Conservation (phyloP, 768 basidiomycete genomes). For the Pisolithus orientalis region DNA sequence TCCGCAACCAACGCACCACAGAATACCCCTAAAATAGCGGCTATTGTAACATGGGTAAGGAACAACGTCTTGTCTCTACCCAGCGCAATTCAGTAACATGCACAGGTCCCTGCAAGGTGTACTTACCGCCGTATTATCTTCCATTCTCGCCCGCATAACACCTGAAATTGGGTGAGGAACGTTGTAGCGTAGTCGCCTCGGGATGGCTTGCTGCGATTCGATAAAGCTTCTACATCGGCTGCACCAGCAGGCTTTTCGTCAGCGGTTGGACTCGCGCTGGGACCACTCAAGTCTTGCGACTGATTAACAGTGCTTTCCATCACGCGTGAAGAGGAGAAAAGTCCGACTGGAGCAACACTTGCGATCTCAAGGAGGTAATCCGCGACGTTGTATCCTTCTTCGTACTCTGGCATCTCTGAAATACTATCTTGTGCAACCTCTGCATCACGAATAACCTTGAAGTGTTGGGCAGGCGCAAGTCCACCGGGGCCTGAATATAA, state of each 20-base stretch:
- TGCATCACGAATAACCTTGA: constrained; percentile 32
- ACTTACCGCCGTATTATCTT: constrained; percentile 64
- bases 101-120: neutral
- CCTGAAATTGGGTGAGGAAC: constrained; percentile 85
- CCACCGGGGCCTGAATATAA: constrained; percentile 78
- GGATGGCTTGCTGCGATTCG: constrained; percentile 7
- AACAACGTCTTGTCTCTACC: constrained; percentile 78
- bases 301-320: neutral
- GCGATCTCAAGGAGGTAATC: constrained; percentile 91
- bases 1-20: constrained; percentile 44
- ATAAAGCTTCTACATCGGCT: constrained; percentile 16
- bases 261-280: constrained; percentile 4
- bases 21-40: constrained; percentile 76
- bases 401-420: constrained; percentile 45
- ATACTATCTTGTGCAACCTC: constrained; percentile 30
- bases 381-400: constrained; percentile 83
- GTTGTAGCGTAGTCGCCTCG: constrained; percentile 55
- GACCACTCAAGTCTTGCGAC: neutral
- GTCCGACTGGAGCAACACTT: constrained; percentile 48
- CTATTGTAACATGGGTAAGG: constrained; percentile 66
- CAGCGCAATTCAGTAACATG: neutral
- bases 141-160: constrained; percentile 80
- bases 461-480: constrained; percentile 61
- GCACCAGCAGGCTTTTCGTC: constrained; percentile 10
- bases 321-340: constrained; percentile 23